Evolutionary conservation across 164 flowering plant genomes (phyloP).

Genomic region (Annona squamosa): DNA sequence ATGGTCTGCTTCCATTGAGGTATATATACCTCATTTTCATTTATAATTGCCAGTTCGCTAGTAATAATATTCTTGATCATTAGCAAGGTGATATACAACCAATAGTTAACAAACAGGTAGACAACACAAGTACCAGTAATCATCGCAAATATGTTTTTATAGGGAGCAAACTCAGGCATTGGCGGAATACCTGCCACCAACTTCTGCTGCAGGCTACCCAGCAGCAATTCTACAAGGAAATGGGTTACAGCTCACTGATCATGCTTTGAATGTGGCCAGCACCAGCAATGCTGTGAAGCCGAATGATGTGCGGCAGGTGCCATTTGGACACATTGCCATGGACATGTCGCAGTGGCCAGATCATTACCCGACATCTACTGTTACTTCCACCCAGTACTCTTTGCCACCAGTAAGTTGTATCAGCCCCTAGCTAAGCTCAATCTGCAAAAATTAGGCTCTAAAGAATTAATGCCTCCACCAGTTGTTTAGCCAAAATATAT

Average conservation of each 20-base stretch:
- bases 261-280: constrained; percentile 8
- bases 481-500: too few species aligned
- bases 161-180: constrained; percentile 20
- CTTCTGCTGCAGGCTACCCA: background rate
- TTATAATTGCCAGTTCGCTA: too few species aligned
- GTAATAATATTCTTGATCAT: constrained; percentile 2
- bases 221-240: constrained; percentile 12
- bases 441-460: too few species aligned
- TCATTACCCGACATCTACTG: constrained; percentile 11
- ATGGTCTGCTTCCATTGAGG: constrained; percentile 40
- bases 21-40: constrained; percentile 3
- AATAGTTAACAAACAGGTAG: background rate
- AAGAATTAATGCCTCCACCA: too few species aligned
- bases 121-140: background rate
- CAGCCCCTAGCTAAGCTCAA: background rate
- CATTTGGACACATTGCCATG: constrained; percentile 26
- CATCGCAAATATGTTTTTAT: background rate
- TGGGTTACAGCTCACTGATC: constrained; percentile 16
- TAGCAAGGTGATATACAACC: background rate
- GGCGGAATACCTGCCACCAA: constrained; percentile 1
- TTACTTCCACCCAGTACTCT: background rate
- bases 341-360: constrained; percentile 30
- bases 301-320: constrained; percentile 7
- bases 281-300: constrained; percentile 17
- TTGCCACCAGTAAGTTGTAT: background rate